phyloP scores from a whole-genome alignment of 2,329 filamentous ascomycete genomes.

The Stagonosporopsis chrysanthemi region DNA sequence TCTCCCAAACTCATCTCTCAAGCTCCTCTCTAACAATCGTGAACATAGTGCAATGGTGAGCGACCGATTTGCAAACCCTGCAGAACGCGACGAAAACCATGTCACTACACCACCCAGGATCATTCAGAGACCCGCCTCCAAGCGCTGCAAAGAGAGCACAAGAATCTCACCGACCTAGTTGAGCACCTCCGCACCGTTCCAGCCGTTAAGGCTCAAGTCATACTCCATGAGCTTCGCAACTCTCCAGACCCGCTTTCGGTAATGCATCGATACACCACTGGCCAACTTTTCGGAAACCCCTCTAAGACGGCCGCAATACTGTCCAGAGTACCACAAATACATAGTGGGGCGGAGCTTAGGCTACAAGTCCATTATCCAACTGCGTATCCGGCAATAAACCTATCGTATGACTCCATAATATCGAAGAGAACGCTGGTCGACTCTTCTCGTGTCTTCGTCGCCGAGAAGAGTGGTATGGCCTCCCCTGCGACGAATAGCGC shows the following conservation, averaged over 20 bases:
- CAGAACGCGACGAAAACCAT: neutral
- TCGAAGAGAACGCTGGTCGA: neutral
- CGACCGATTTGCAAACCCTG: neutral
- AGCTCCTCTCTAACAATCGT: neutral
- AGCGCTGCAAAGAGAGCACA: neutral
- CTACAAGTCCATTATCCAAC: neutral
- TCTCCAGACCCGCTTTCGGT: neutral
- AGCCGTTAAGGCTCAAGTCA: neutral
- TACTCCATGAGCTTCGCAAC: neutral
- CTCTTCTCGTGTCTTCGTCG: neutral
- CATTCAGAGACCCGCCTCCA: neutral
- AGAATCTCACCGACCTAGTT: neutral
- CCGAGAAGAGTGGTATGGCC: neutral
- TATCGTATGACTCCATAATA: neutral
- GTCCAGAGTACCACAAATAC: neutral
- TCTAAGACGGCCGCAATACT: neutral
- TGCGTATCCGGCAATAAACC: neutral
- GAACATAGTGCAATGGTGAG: neutral
- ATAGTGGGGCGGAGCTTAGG: neutral
- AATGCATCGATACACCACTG: neutral
- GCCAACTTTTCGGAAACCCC: neutral
- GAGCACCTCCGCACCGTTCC: neutral
- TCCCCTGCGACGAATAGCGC: neutral
- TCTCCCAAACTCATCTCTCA: neutral
- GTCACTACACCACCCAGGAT: neutral